Conservation (phyloP, 2,329 filamentous ascomycete species). For the Ascochyta rabiei region DNA sequence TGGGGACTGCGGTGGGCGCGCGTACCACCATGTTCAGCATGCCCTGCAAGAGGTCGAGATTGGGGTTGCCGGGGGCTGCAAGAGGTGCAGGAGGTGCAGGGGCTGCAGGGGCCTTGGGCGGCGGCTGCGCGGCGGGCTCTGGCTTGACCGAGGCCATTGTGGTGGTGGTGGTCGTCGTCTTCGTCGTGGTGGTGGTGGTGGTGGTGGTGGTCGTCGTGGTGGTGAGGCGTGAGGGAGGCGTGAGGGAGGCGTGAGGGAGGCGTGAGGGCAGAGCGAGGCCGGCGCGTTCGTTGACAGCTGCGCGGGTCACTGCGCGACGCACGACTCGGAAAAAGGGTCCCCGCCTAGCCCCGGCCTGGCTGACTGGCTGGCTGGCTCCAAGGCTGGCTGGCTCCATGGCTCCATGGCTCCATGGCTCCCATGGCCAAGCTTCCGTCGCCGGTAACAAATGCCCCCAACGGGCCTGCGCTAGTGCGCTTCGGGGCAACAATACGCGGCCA, state of each 20-base stretch:
- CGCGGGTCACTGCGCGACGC: constrained; percentile 8
- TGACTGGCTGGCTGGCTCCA: no score
- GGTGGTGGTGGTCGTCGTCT: no score
- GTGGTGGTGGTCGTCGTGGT: constrained; percentile 11
- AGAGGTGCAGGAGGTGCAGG: constrained; percentile 17
- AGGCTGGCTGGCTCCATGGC: no score
- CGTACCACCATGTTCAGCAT: constrained; percentile 57
- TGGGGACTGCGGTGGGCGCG: neutral
- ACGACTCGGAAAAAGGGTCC: constrained; percentile 16
- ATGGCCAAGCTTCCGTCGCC: constrained; percentile 12
- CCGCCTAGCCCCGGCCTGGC: constrained; percentile 17
- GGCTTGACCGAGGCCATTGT: constrained; percentile 24
- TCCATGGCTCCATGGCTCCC: neutral
- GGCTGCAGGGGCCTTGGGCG: constrained; percentile 7
- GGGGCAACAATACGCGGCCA: constrained; percentile 13
- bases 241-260: neutral
- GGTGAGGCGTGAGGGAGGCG: neutral
- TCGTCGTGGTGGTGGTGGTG: no score
- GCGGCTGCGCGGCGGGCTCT: constrained; percentile 14
- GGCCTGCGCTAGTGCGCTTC: constrained; percentile 18
- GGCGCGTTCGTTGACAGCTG: constrained; percentile 17
- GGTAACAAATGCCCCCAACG: neutral
- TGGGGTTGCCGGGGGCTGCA: constrained; percentile 23
- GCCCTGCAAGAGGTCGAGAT: constrained; percentile 54
- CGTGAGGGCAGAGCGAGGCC: constrained; percentile 14